phyloP scores from a whole-genome alignment of 768 basidiomycete genomes.

The Amanita muscaria region DNA sequence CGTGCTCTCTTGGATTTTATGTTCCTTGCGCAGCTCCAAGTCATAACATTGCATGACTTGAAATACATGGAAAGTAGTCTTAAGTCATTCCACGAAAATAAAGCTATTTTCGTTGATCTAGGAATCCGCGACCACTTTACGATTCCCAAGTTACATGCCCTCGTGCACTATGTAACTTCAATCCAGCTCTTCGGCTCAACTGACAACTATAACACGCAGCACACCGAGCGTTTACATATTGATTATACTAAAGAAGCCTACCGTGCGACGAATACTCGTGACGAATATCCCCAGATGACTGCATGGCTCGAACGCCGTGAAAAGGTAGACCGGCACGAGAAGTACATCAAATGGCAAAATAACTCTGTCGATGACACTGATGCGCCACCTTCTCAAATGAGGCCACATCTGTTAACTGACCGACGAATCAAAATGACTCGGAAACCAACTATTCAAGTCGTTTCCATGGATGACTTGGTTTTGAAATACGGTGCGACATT shows the following conservation, averaged over 20 bases:
- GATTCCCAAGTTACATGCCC: constrained; percentile 17
- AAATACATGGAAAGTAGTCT: constrained; percentile 11
- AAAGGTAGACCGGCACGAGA: neutral
- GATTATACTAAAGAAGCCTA: neutral
- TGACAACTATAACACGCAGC: constrained; percentile 11
- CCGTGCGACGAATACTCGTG: neutral
- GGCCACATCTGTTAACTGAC: neutral
- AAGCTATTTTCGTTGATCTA: constrained; percentile 15
- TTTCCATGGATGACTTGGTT: neutral
- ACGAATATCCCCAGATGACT: neutral
- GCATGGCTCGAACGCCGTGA: neutral
- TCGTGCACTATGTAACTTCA: constrained; percentile 8
- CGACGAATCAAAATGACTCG: neutral
- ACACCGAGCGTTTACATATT: neutral
- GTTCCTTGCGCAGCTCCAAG: constrained; percentile 12
- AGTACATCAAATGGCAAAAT: neutral
- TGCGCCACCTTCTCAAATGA: too few relatives aligned
- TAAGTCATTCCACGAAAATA: constrained; percentile 7
- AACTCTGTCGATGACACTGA: too few relatives aligned
- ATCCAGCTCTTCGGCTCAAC: constrained; percentile 14
- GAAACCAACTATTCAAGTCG: neutral
- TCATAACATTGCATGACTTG: constrained; percentile 12
- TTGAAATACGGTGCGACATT: neutral
- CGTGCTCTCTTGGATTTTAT: constrained; percentile 19
- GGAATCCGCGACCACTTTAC: constrained; percentile 17